phyloP scores from a whole-genome alignment of 352 stramenopile genomes.

The Phytopythium litorale region DNA sequence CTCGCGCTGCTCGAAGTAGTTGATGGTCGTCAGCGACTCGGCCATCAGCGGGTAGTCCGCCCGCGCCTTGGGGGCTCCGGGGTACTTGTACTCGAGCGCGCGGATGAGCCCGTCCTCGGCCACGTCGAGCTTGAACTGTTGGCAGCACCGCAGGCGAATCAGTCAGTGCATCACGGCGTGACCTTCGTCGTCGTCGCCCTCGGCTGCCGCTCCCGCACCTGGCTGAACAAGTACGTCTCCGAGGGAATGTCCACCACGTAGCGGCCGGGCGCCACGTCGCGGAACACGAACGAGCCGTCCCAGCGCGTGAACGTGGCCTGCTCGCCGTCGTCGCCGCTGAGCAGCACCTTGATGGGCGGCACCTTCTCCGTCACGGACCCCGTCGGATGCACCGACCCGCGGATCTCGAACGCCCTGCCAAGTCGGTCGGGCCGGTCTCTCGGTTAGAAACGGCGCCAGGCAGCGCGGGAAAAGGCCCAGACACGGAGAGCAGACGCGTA shows the following conservation, averaged over 20 bases:
- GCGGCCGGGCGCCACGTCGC: conserved; percentile 59
- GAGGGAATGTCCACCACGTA: conserved; percentile 78
- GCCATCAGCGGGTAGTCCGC: conserved; percentile 58
- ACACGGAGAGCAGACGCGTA: conserved; percentile 1
- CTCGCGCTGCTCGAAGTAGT: conserved; percentile 83
- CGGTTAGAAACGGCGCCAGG: background rate
- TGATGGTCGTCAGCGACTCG: conserved; percentile 62
- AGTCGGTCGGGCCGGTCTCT: background rate
- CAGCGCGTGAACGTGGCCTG: conserved; percentile 59
- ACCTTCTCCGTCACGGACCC: conserved; percentile 52
- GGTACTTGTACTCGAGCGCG: conserved; percentile 80
- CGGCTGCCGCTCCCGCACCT: conserved; percentile 14
- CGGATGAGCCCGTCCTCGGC: conserved; percentile 46
- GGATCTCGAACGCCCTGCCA: conserved; percentile 50
- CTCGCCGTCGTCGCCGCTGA: conserved; percentile 74
- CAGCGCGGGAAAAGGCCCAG: no score
- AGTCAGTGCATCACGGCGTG: background rate
- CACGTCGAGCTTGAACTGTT: conserved; percentile 60
- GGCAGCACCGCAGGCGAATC: conserved; percentile 8
- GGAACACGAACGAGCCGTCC: conserved; percentile 70
- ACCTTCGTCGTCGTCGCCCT: no score
- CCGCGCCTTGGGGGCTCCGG: conserved; percentile 55
- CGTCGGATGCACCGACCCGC: conserved; percentile 47
- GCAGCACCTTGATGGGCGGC: conserved; percentile 52
- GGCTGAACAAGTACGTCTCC: conserved; percentile 66